Percentiles rank a stretch among this genome's conserved stretches.
Conservation (phyloP, 306 rosid species). For the Sophora flavescens region DNA sequence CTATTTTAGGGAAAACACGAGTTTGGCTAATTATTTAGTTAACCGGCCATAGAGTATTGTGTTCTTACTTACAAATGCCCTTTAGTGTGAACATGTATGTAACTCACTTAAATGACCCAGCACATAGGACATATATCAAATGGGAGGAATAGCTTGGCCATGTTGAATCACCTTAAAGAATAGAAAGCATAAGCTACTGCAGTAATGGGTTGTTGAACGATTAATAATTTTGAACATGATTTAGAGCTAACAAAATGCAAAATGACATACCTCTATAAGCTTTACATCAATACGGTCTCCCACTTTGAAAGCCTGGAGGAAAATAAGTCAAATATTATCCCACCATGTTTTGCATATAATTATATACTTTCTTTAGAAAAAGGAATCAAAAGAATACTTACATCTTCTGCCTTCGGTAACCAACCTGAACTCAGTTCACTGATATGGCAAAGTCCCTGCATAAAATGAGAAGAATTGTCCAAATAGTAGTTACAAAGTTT, state of each 20-base stretch:
- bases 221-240: conserved; percentile 7
- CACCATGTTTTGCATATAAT: neutral
- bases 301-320: conserved; percentile 81
- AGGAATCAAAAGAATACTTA: conserved; percentile 45
- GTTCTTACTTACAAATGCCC: neutral
- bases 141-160: conserved; percentile 22
- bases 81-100: neutral
- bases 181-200: neutral
- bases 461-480: conserved; percentile 45
- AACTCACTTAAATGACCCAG: conserved; percentile 17
- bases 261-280: conserved; percentile 83
- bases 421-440: conserved; percentile 92
- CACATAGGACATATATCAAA: conserved; percentile 23
- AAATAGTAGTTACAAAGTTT: conserved; percentile 30
- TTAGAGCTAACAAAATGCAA: conserved; percentile 13
- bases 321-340: conserved; percentile 31
- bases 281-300: conserved; percentile 93
- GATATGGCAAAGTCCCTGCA: conserved; percentile 96
- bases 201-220: conserved; percentile 16
- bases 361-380: conserved; percentile 17
- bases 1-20: neutral
- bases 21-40: neutral
- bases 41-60: neutral
- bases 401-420: conserved; percentile 97
- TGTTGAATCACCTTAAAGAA: conserved; percentile 18